Percentiles rank a stretch among this genome's conserved stretches.
Evolutionary conservation across 257 asterid genomes (phyloP).

Genomic region (Plantago ovata): DNA sequence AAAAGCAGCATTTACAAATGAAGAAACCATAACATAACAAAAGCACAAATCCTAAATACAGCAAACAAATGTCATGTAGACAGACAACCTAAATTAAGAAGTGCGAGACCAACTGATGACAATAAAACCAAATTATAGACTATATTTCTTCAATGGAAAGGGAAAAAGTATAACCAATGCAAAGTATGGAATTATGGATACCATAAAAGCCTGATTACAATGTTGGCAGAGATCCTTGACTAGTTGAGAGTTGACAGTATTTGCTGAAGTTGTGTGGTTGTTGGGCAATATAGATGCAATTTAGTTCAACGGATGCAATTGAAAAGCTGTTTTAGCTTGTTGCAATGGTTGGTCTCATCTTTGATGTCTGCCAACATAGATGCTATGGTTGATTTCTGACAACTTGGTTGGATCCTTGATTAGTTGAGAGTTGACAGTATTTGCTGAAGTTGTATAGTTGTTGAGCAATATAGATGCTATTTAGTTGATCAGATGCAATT

Average conservation of each 20-base stretch:
- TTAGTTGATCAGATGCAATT: slow-evolving; percentile 93
- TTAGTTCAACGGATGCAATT: slow-evolving; percentile 91
- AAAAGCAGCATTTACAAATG: slow-evolving; percentile 11
- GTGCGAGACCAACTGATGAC: slow-evolving; percentile 21
- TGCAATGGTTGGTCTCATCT: slow-evolving; percentile 95
- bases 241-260: slow-evolving; percentile 85
- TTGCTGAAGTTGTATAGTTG: slow-evolving; percentile 95
- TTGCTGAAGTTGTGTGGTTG: slow-evolving; percentile 92
- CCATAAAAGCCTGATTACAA: slow-evolving; percentile 91
- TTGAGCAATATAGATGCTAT: slow-evolving; percentile 83
- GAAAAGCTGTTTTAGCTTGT: slow-evolving; percentile 95
- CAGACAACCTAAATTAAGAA: no score
- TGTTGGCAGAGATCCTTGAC: slow-evolving; percentile 93
- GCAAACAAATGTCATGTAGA: no score
- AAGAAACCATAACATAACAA: neutral
- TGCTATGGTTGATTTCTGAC: slow-evolving; percentile 21
- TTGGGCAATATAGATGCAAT: slow-evolving; percentile 88
- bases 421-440: slow-evolving; percentile 83
- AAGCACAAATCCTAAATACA: no score
- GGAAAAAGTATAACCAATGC: slow-evolving; percentile 35
- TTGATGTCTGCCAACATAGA: slow-evolving; percentile 96
- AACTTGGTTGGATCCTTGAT: slow-evolving; percentile 49
- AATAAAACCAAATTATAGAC: slow-evolving; percentile 16
- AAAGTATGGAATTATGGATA: slow-evolving; percentile 63
- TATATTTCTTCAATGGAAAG: slow-evolving; percentile 18